Conservation (phyloP, 2,329 filamentous ascomycete species). For the Colletotrichum neosansevieriae region DNA sequence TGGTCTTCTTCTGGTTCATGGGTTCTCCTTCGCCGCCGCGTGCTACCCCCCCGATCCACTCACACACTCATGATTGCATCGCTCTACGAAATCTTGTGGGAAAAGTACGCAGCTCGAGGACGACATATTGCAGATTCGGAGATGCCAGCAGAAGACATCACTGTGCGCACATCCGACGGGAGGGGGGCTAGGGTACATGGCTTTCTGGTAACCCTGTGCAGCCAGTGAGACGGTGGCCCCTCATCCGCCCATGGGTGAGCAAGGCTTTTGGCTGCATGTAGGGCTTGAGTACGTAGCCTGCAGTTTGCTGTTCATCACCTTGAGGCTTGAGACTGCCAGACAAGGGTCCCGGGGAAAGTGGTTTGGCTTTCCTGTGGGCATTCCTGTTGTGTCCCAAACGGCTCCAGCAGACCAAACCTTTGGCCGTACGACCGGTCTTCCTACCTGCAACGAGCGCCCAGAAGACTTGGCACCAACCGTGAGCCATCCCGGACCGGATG, state of each 20-base stretch:
- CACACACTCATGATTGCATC: constrained; percentile 30
- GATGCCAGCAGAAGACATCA: constrained; percentile 29
- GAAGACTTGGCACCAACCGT: constrained; percentile 29
- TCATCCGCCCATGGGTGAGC: background rate
- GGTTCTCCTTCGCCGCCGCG: constrained; percentile 31
- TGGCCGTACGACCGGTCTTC: constrained; percentile 26
- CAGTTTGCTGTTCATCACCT: constrained; percentile 1
- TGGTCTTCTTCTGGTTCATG: background rate
- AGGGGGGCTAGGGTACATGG: constrained; percentile 15
- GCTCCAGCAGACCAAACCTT: background rate
- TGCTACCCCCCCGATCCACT: constrained; percentile 35
- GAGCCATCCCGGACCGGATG: constrained; percentile 2
- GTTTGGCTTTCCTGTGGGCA: background rate
- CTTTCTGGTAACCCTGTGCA: constrained; percentile 12
- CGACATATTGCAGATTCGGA: constrained; percentile 8
- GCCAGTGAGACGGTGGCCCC: background rate
- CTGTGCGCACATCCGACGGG: constrained; percentile 30
- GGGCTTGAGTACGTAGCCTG: constrained; percentile 11
- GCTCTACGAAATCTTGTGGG: background rate
- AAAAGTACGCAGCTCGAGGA: background rate
- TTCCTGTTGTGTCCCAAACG: constrained; percentile 1
- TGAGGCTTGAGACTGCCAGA: constrained; percentile 4
- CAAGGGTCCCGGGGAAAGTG: background rate
- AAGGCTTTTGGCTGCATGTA: constrained; percentile 2
- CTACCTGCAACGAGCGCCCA: constrained; percentile 29